Base-by-base conservation (phyloP, 768 basidiomycete genomes). In the Floccularia luteovirens region DNA sequence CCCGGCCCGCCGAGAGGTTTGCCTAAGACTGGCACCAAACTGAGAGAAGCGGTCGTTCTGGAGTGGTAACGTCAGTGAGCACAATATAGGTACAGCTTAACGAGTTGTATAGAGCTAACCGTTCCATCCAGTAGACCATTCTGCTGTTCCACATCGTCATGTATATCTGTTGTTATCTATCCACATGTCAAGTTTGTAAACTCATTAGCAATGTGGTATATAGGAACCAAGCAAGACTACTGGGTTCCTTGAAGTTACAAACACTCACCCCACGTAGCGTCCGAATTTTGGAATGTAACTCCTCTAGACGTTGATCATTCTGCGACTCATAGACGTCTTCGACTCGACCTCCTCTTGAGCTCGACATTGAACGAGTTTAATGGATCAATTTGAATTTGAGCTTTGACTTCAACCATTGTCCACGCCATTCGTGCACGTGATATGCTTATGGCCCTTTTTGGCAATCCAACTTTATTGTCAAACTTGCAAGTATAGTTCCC, bases 101-200 rank as follows among this genome's bases (percentile, higher is more conserved):
- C 5, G 11, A 5, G 27, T 36, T 8, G 27, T 30, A 30, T 30
- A 28, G 27, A 17, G 54, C 81, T 46, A 44, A 88, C 88, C 2
- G 87, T 79, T 27, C 82, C 76, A 50, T 91, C 87, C 19, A 92
- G 64, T 39, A 82, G 74, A 2, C 74, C 53, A 51, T 91, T 90
- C 62, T 91, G 90, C 7, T 80, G 66, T 60, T 92, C 89, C 1
- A 82, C 82, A 51, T 91, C 90, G 45, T 78, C 74, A 55, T 92
- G 71, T 27, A 92, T 90, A 62, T 92, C 89, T 2, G 77, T 84
- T 10, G 89, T 91, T n/a, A 92, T 72, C 88, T 91, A 25, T 14
- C 27, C 36, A 14, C 7, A 8, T 8, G 32, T 34, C 8, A 34
- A 19, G 16, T 17, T 7, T 17, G 7, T 7, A 19, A 19, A 8